These are phyloP conservation scores for Trichoderma afroharzianum DNA, from an alignment of 2,329 filamentous ascomycete species.

Conservation along the genomic window DNA sequence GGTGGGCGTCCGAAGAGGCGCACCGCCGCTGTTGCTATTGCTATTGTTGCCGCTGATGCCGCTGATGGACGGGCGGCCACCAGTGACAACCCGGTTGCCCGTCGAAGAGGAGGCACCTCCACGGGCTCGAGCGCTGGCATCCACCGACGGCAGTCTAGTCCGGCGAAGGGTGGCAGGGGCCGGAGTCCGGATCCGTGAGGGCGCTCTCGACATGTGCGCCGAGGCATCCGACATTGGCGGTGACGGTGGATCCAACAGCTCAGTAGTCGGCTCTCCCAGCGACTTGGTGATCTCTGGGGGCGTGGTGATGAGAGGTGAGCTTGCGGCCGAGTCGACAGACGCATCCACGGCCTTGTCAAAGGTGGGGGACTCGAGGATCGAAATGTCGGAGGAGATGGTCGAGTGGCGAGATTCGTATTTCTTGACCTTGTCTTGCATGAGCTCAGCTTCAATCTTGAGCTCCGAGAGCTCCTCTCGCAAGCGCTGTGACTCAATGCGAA, in stretches of 20 bases:
- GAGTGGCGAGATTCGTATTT: constrained; percentile 61
- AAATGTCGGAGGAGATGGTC: constrained; percentile 59
- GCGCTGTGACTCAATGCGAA: constrained; percentile 88
- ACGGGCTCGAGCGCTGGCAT: constrained; percentile 52
- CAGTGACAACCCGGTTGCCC: constrained; percentile 18
- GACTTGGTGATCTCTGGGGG: constrained; percentile 68
- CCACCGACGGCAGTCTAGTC: constrained; percentile 53
- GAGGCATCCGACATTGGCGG: constrained; percentile 90
- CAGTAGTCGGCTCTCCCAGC: constrained; percentile 56
- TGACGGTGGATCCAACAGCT: constrained; percentile 80
- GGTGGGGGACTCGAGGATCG: constrained; percentile 63
- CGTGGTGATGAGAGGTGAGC: constrained; percentile 85
- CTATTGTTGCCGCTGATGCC: not conserved
- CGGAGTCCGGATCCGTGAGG: constrained; percentile 41
- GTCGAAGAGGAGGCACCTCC: not conserved
- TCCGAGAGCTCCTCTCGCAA: constrained; percentile 88
- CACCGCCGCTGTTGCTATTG: constrained; percentile 34
- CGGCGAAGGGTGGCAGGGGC: constrained; percentile 35
- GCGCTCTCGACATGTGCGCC: constrained; percentile 49
- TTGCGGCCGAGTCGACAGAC: constrained; percentile 81
- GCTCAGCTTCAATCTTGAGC: constrained; percentile 90
- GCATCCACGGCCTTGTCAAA: constrained; percentile 68
- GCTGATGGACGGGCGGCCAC: constrained; percentile 39
- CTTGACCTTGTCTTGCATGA: constrained; percentile 88
- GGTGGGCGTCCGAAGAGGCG: constrained; percentile 45